Evolutionary conservation across 345 rosid genomes (phyloP).

Genomic region (Lepidium sativum): DNA sequence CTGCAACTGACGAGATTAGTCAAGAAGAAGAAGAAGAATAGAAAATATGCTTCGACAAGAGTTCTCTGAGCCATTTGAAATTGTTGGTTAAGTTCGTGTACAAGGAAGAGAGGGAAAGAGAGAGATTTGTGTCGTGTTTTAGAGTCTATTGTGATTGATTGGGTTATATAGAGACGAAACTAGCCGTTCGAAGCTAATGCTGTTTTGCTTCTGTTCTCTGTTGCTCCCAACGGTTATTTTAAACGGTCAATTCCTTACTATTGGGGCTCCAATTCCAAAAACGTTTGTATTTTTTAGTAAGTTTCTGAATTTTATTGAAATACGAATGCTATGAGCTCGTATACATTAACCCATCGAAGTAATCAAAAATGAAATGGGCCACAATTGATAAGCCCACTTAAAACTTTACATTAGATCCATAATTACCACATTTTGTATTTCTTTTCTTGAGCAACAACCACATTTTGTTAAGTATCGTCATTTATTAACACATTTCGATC

Average conservation of each 20-base stretch:
- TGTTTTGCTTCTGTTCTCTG: neutral
- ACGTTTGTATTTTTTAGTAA: neutral
- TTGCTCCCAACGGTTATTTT: slow-evolving; percentile 11
- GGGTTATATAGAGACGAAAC: slow-evolving; percentile 21
- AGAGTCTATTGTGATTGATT: neutral
- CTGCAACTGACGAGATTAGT: slow-evolving; percentile 26
- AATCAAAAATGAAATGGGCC: no score
- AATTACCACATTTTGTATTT: no score
- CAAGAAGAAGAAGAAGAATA: slow-evolving; percentile 17
- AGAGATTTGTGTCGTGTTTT: neutral
- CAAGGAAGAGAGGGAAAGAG: neutral
- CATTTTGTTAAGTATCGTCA: no score
- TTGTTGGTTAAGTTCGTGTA: no score
- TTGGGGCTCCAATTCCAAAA: neutral
- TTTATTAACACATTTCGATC: no score
- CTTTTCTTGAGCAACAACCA: no score
- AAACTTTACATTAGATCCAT: no score
- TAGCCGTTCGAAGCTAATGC: slow-evolving; percentile 35
- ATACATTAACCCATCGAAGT: no score
- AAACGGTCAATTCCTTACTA: neutral
- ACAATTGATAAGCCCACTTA: no score
- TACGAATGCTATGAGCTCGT: no score
- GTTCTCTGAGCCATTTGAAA: slow-evolving; percentile 26
- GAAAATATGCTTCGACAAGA: slow-evolving; percentile 1
- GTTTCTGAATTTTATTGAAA: no score